Evolutionary conservation across 2,329 filamentous ascomycete genomes (phyloP).

Genomic region (Ciborinia camelliae): DNA sequence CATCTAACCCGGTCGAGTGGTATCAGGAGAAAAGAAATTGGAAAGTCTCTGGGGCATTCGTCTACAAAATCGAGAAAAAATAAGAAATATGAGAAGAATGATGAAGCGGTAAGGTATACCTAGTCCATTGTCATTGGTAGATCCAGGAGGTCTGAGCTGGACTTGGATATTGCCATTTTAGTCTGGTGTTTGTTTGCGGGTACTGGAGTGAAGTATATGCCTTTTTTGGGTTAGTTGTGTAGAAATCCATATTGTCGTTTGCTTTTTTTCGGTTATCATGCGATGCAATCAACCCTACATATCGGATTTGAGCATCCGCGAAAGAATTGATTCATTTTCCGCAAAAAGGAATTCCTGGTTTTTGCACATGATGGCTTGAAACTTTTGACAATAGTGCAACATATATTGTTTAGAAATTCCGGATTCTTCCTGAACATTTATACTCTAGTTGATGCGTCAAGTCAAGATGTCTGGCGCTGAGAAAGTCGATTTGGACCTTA

Average conservation of each 20-base stretch:
- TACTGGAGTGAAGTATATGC: background rate
- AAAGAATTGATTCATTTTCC: background rate
- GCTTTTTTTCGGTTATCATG: background rate
- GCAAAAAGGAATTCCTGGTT: background rate
- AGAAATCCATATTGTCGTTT: background rate
- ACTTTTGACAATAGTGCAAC: background rate
- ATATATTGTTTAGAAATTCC: background rate
- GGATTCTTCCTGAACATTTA: background rate
- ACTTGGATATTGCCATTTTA: background rate
- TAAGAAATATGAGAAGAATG: background rate
- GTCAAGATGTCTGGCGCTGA: background rate
- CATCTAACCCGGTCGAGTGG: background rate
- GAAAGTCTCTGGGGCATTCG: background rate
- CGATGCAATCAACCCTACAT: no score
- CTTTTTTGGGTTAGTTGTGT: background rate
- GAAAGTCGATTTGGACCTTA: background rate
- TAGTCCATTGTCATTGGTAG: background rate
- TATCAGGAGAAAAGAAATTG: background rate
- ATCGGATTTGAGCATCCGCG: background rate
- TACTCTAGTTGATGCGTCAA: background rate
- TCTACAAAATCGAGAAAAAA: background rate
- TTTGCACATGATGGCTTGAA: background rate
- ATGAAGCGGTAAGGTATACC: background rate
- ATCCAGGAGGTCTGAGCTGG: background rate
- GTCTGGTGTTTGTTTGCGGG: background rate